Conservation (phyloP, 257 asterid species). For the Forsythia viridissima region DNA sequence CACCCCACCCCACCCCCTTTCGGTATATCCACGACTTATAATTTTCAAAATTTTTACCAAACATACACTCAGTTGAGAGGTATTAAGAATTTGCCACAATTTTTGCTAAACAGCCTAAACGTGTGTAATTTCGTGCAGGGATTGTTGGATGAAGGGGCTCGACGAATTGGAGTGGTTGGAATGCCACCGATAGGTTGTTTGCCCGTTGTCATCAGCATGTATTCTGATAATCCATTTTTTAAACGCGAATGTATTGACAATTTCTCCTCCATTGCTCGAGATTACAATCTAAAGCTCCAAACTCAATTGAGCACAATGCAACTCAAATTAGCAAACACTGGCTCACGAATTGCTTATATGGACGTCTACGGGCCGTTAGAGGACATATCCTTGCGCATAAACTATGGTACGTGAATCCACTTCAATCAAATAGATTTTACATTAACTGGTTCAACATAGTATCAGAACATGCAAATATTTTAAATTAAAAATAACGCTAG, state of each 20-base stretch:
- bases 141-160: constrained; percentile 56
- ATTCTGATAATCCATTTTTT: constrained; percentile 27
- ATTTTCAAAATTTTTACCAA: too few species aligned
- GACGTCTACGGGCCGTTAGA: constrained; percentile 44
- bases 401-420: constrained; percentile 41
- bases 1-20: too few species aligned
- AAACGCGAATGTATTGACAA: constrained; percentile 44
- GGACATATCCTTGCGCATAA: constrained; percentile 41
- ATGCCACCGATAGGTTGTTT: constrained; percentile 80
- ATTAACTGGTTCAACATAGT: not conserved
- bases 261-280: constrained; percentile 42
- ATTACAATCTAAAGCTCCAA: constrained; percentile 54
- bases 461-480: not conserved
- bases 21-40: too few species aligned
- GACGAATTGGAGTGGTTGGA: constrained; percentile 70
- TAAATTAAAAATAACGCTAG: not conserved
- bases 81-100: too few species aligned
- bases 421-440: not conserved
- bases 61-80: too few species aligned
- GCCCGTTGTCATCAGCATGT: constrained; percentile 55
- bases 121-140: constrained; percentile 31
- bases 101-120: not conserved
- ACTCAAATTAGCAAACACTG: not conserved
- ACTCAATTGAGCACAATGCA: constrained; percentile 32
- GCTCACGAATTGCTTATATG: constrained; percentile 49